phyloP scores from a whole-genome alignment of 106 monocot species.

The Vanilla planifolia region DNA sequence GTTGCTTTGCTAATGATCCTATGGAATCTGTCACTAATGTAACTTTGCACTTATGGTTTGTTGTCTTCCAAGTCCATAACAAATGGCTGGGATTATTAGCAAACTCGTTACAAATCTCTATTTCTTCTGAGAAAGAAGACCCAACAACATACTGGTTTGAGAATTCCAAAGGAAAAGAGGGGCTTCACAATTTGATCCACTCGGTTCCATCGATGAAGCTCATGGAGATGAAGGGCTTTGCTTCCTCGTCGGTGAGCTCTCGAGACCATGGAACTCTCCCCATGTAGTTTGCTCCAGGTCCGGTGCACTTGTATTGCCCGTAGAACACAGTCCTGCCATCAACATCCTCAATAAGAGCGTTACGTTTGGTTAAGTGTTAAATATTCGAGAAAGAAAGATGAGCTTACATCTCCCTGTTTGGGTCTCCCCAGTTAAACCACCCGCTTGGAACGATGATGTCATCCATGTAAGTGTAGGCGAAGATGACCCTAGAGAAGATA shows the following conservation, averaged over 20 bases:
- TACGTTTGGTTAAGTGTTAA: too few species aligned
- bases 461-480: conserved; percentile 95
- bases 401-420: conserved; percentile 69
- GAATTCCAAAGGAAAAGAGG: too few species aligned
- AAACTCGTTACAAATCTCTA: too few species aligned
- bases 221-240: conserved; percentile 81
- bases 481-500: conserved; percentile 78
- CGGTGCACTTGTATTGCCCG: conserved; percentile 11
- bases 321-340: conserved; percentile 23
- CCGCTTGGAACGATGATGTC: conserved; percentile 75
- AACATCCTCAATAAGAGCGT: too few species aligned
- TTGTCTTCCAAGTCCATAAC: too few species aligned
- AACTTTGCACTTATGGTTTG: too few species aligned
- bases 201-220: conserved; percentile 78
- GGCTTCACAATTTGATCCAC: conserved; percentile 70
- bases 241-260: conserved; percentile 93
- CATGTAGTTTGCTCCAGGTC: conserved; percentile 2
- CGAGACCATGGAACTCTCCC: conserved; percentile 43
- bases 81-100: too few species aligned
- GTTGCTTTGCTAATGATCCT: too few species aligned
- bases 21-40: too few species aligned
- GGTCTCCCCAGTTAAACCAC: conserved; percentile 95
- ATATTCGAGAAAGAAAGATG: neutral
- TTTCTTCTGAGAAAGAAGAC: too few species aligned
- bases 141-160: too few species aligned